Evolutionary conservation across 2,329 filamentous ascomycete species (phyloP).

Genomic region (Cladosporium cucumerinum): DNA sequence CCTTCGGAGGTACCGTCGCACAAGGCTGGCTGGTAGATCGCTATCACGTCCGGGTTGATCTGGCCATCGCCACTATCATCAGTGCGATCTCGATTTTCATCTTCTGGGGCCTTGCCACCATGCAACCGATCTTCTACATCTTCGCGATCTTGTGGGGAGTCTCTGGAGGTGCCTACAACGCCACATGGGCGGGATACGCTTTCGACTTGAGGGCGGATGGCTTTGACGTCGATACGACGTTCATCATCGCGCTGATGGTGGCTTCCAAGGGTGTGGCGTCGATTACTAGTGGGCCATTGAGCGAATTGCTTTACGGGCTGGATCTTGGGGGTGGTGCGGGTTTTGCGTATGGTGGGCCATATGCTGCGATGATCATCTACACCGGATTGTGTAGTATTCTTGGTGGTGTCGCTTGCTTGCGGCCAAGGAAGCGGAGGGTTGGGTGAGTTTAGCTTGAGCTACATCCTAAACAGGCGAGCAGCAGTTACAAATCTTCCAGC

Average conservation of each 20-base stretch:
- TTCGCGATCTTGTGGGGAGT: conserved; percentile 44
- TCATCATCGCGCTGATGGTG: conserved; percentile 48
- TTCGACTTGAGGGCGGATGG: conserved; percentile 21
- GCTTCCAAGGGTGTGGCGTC: conserved; percentile 52
- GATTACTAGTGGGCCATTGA: conserved; percentile 50
- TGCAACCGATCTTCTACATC: conserved; percentile 39
- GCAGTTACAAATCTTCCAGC: too few species aligned
- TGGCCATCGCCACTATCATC: conserved; percentile 38
- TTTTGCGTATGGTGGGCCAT: conserved; percentile 42
- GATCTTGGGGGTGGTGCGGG: conserved; percentile 36
- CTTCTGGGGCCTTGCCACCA: conserved; percentile 47
- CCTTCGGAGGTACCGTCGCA: conserved; percentile 36
- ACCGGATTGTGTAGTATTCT: conserved; percentile 40
- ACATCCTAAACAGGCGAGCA: too few species aligned
- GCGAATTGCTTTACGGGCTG: conserved; percentile 42
- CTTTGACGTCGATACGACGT: conserved; percentile 41
- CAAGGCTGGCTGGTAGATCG: conserved; percentile 41
- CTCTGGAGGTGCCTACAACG: conserved; percentile 41
- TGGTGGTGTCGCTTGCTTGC: conserved; percentile 24
- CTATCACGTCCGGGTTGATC: conserved; percentile 38
- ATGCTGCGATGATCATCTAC: conserved; percentile 42
- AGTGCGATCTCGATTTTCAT: conserved; percentile 40
- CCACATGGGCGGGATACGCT: conserved; percentile 33
- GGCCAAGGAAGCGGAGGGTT: background rate
- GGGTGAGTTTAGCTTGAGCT: too few species aligned